Evolutionary conservation across 768 basidiomycete genomes (phyloP).

Genomic region (Psilocybe tampanensis): DNA sequence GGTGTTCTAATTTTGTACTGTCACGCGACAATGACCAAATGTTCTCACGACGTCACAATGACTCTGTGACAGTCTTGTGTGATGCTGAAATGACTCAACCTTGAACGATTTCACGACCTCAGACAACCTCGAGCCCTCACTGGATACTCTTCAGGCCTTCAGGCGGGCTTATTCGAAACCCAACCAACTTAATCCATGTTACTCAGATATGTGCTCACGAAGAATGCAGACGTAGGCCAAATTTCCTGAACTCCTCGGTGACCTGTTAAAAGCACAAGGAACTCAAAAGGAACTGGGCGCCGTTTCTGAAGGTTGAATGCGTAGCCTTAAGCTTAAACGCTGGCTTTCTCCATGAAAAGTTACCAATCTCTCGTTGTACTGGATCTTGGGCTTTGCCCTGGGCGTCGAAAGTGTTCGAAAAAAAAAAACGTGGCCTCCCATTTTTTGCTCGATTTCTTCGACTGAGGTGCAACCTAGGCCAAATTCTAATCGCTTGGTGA

Average conservation of each 20-base stretch:
- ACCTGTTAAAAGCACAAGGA: not conserved
- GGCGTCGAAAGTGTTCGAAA: not conserved
- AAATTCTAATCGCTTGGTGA: not conserved
- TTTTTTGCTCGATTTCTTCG: not conserved
- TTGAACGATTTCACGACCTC: too few species aligned
- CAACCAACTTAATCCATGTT: not conserved
- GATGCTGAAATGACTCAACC: too few species aligned
- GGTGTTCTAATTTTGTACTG: too few species aligned
- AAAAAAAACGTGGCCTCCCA: not conserved
- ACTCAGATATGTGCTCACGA: not conserved
- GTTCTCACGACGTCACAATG: too few species aligned
- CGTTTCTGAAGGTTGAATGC: not conserved
- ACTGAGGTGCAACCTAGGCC: not conserved
- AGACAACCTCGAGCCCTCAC: too few species aligned
- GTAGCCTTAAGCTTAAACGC: not conserved
- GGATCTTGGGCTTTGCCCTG: not conserved
- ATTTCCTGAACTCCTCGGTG: slow-evolving; percentile 14
- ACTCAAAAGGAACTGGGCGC: not conserved
- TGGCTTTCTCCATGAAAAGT: not conserved
- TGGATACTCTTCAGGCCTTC: too few species aligned
- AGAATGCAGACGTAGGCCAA: not conserved
- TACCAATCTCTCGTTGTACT: not conserved
- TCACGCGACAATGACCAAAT: too few species aligned
- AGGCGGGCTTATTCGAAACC: too few species aligned
- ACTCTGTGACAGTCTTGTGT: too few species aligned